A percentile compares a stretch with the other conserved stretches of the same genome.
Conservation (phyloP, 345 rosid species). For the Lumnitzera racemosa region DNA sequence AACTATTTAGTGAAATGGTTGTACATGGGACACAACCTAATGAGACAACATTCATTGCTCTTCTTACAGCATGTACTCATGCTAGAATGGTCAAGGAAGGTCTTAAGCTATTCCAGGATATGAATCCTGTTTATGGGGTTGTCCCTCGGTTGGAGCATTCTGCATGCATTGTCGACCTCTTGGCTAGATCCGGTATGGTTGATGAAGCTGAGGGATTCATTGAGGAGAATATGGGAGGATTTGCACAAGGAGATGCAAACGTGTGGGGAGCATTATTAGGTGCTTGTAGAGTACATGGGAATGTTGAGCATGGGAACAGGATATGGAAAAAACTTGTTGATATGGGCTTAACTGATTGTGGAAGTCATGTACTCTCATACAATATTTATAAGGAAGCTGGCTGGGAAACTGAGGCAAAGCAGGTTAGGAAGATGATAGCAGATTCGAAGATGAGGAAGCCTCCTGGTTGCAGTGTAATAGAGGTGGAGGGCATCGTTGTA, state of each 20-base stretch:
- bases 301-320: constrained; percentile 30
- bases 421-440: constrained; percentile 16
- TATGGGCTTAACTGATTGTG: constrained; percentile 14
- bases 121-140: constrained; percentile 16
- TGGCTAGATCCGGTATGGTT: constrained; percentile 25
- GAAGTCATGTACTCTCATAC: constrained; percentile 22
- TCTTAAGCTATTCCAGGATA: constrained; percentile 18
- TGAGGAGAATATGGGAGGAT: constrained; percentile 26
- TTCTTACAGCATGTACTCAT: constrained; percentile 23
- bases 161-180: constrained; percentile 29
- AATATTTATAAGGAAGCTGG: constrained; percentile 32
- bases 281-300: constrained; percentile 25
- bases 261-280: constrained; percentile 32
- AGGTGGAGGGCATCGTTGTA: constrained; percentile 20
- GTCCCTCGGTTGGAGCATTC: constrained; percentile 20
- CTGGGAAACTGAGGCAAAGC: constrained; percentile 21
- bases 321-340: constrained; percentile 24
- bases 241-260: constrained; percentile 20
- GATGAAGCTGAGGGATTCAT: constrained; percentile 24
- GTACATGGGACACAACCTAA: constrained; percentile 21
- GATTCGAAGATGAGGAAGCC: constrained; percentile 23
- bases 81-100: constrained; percentile 21
- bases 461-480: constrained; percentile 29
- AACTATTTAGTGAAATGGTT: constrained; percentile 18
- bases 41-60: constrained; percentile 24